phyloP scores from a whole-genome alignment of 2,329 filamentous ascomycete species.

The Ophiostoma tasmaniense region DNA sequence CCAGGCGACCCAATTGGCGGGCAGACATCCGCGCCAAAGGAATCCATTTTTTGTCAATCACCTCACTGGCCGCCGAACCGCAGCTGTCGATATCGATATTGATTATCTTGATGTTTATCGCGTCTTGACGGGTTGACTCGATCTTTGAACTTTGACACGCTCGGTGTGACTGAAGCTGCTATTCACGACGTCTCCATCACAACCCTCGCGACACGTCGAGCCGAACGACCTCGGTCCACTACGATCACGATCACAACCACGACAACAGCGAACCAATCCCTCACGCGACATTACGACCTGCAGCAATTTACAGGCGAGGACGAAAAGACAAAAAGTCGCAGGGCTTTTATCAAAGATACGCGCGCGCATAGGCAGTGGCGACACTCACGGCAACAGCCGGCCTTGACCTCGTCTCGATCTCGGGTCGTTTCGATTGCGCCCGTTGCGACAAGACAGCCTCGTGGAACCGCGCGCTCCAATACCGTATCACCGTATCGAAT shows the following conservation, averaged over 20 bases:
- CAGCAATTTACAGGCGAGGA: not conserved
- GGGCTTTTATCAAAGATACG: not conserved
- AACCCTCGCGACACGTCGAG: not conserved
- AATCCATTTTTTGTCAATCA: constrained; percentile 6
- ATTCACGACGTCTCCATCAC: not conserved
- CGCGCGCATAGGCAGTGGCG: not conserved
- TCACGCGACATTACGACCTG: not conserved
- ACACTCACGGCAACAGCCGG: too few species aligned
- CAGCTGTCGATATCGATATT: not conserved
- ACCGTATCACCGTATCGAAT: too few species aligned
- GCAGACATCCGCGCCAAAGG: constrained; percentile 4
- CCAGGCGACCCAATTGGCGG: not conserved
- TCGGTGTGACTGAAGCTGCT: not conserved
- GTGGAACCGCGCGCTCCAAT: not conserved
- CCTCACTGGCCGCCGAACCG: constrained; percentile 1
- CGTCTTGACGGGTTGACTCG: too few species aligned
- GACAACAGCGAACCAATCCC: not conserved
- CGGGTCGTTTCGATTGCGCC: not conserved
- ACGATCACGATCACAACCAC: not conserved
- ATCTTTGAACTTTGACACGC: too few species aligned
- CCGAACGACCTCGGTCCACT: not conserved
- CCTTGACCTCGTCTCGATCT: not conserved
- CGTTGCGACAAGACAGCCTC: not conserved
- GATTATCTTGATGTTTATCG: not conserved
- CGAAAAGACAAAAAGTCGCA: not conserved